Evolutionary conservation across 2,329 filamentous ascomycete species (phyloP).

Genomic region (Coniella vitis): DNA sequence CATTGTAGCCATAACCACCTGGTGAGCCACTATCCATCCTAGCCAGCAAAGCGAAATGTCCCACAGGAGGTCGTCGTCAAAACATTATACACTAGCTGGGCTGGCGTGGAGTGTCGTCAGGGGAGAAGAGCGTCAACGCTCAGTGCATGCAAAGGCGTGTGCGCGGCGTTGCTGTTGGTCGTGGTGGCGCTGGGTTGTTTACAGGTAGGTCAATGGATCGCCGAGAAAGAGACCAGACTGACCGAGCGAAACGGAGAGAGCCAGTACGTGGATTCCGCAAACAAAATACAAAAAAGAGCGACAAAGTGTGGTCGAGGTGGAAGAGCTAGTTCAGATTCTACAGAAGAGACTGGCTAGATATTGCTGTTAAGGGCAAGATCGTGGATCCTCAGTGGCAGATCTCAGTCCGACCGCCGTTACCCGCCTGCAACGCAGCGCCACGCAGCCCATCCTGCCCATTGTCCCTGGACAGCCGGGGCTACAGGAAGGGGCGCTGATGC

Average conservation of each 20-base stretch:
- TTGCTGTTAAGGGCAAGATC: constrained; percentile 3
- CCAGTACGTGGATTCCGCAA: too few relatives aligned
- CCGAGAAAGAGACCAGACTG: too few relatives aligned
- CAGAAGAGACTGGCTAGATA: constrained; percentile 1
- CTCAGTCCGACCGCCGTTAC: neutral
- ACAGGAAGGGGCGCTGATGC: neutral
- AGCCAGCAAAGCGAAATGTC: constrained; percentile 2
- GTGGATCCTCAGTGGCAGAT: constrained; percentile 1
- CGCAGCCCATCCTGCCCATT: too few relatives aligned
- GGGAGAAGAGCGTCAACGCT: neutral
- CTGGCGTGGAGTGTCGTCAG: neutral
- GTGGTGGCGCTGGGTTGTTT: too few relatives aligned
- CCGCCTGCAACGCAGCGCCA: neutral
- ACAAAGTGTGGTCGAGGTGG: constrained; percentile 5
- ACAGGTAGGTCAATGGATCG: too few relatives aligned
- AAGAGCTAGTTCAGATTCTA: neutral
- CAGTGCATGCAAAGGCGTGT: neutral
- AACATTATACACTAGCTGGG: constrained; percentile 11
- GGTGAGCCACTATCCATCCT: constrained; percentile 14
- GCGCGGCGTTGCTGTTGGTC: neutral
- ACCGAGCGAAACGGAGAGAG: too few relatives aligned
- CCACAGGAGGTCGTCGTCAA: constrained; percentile 7
- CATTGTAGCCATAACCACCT: constrained; percentile 21
- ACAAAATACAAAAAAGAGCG: constrained; percentile 11
- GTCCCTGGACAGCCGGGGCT: too few relatives aligned